A percentile compares a stretch with the other conserved stretches of the same genome.
phyloP scores from a whole-genome alignment of 2,329 filamentous ascomycete genomes.

The Albifimbria verrucaria region DNA sequence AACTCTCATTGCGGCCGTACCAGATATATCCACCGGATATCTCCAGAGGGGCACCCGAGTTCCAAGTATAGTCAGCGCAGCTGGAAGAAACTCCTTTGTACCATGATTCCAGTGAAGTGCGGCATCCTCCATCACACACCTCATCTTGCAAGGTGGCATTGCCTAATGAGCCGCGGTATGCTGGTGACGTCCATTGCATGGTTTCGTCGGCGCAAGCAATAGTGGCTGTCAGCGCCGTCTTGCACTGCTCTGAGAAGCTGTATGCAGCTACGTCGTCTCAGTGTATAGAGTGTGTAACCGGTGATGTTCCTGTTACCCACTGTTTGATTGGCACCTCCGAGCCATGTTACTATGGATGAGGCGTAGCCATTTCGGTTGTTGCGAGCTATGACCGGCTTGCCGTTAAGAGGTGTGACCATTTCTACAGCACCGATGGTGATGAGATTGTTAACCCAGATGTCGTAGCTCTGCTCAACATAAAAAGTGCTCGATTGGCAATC shows the following conservation, averaged over 20 bases:
- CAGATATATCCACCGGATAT: not conserved
- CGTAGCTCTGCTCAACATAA: slow-evolving; percentile 13
- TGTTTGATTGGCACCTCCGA: slow-evolving; percentile 7
- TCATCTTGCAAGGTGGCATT: not conserved
- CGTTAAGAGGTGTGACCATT: slow-evolving; percentile 13
- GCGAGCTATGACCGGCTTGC: slow-evolving; percentile 6
- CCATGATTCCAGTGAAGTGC: not conserved
- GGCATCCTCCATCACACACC: not conserved
- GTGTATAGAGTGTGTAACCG: slow-evolving; percentile 12
- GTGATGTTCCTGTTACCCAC: slow-evolving; percentile 10
- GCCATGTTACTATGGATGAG: slow-evolving; percentile 15
- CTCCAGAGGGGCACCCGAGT: not conserved
- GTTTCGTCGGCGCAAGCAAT: no score
- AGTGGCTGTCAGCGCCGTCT: not conserved
- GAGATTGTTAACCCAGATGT: slow-evolving; percentile 21
- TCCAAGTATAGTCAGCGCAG: not conserved
- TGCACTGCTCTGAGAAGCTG: not conserved
- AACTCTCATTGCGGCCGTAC: not conserved
- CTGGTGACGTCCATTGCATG: not conserved
- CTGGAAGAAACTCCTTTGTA: not conserved
- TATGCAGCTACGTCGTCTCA: no score
- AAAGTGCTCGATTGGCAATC: slow-evolving; percentile 20
- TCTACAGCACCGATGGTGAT: slow-evolving; percentile 12
- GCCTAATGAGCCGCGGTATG: not conserved
- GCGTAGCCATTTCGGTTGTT: slow-evolving; percentile 14